Conservation (phyloP, 169 alveolate genomes). For the Babesia microti region DNA sequence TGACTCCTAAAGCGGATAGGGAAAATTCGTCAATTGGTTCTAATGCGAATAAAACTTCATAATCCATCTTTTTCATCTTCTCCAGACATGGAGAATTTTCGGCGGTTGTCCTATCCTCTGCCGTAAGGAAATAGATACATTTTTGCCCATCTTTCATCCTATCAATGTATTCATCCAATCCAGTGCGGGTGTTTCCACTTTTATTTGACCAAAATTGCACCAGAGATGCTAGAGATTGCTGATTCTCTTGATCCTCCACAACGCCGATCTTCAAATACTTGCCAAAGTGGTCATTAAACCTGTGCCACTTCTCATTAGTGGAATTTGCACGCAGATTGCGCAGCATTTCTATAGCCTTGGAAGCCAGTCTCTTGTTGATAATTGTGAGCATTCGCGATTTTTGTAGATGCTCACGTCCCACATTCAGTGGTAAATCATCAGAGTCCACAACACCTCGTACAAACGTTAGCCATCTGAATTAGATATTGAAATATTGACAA, state of each 20-base stretch:
- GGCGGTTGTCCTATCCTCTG: conserved; percentile 79
- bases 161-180: conserved; percentile 82
- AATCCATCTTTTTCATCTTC: conserved; percentile 76
- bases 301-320: conserved; percentile 72
- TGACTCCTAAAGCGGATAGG: conserved; percentile 73
- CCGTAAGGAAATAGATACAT: conserved; percentile 86
- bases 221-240: conserved; percentile 84
- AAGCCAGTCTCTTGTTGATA: conserved; percentile 84
- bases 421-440: conserved; percentile 93
- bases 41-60: conserved; percentile 83
- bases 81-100: conserved; percentile 86
- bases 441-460: conserved; percentile 95
- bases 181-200: conserved; percentile 57
- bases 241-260: conserved; percentile 90
- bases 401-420: conserved; percentile 92
- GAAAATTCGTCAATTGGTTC: conserved; percentile 96
- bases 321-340: conserved; percentile 61
- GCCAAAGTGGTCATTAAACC: conserved; percentile 83
- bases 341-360: conserved; percentile 85
- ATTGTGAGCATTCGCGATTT: conserved; percentile 84
- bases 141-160: conserved; percentile 85
- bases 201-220: conserved; percentile 78
- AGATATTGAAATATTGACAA: no score
- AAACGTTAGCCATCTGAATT: conserved; percentile 83
- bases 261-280: conserved; percentile 88